These are phyloP conservation scores for Plantago ovata DNA, from an alignment of 257 asterid genomes.

Conservation along the genomic window DNA sequence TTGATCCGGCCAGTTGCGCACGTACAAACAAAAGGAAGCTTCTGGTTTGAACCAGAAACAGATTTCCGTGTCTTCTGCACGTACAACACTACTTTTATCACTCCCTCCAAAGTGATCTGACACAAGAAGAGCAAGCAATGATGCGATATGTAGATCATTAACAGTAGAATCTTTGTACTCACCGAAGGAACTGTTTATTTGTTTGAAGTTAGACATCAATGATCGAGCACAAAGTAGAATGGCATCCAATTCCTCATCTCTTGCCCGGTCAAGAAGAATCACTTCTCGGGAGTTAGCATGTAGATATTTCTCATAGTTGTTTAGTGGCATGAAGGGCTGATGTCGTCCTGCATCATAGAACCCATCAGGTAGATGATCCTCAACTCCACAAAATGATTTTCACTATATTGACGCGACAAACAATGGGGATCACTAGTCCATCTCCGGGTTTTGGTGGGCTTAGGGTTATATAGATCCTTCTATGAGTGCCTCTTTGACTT, in stretches of 20 bases:
- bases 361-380: constrained; percentile 80
- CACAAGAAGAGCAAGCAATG: constrained; percentile 87
- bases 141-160: constrained; percentile 61
- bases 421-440: constrained; percentile 55
- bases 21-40: constrained; percentile 77
- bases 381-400: constrained; percentile 69
- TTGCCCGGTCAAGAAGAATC: constrained; percentile 77
- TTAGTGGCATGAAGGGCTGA: constrained; percentile 76
- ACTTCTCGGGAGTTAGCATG: constrained; percentile 69
- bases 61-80: constrained; percentile 68
- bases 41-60: constrained; percentile 64
- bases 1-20: no score
- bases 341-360: constrained; percentile 97
- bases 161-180: constrained; percentile 32
- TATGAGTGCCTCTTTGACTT: constrained; percentile 87
- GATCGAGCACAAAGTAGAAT: constrained; percentile 62
- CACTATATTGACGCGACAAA: constrained; percentile 66
- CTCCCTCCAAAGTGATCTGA: constrained; percentile 98
- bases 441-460: constrained; percentile 75
- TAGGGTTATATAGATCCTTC: constrained; percentile 73
- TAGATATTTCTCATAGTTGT: constrained; percentile 47
- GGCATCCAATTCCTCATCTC: constrained; percentile 82
- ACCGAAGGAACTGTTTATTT: constrained; percentile 38
- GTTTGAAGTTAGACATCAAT: constrained; percentile 50
- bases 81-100: constrained; percentile 58